Base-by-base conservation (phyloP, 2,329 filamentous ascomycete genomes). In the Penicillium brevicompactum region DNA sequence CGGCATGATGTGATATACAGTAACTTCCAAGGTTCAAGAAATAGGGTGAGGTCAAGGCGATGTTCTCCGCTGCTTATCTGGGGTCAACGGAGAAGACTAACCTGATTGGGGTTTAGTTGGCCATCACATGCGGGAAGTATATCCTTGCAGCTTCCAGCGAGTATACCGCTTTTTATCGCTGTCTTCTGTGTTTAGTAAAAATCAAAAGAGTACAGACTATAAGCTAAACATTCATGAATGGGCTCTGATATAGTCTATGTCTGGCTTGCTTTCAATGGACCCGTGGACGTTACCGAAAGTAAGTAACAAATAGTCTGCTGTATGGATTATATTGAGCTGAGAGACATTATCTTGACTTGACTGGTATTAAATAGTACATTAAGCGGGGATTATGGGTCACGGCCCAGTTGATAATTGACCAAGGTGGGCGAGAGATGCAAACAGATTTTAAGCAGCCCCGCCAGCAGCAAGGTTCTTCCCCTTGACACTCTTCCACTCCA, bases 41-140 rank as follows among this genome's bases (percentile, higher is more conserved):
- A 27, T 6, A 42, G n/a, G 43, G 30, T 45, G 47, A 55, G 46
- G 52, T 51, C 18, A 41, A 46, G 18, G 18, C 41, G 52, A 55
- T 55, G 52, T 55, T 55, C 47, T 55, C 51, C 46, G 51, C 51
- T 22, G 51, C 47, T 55, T 51, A 46, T 51, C 52, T 51, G 47
- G 51, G 52, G 52, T 54, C 27, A n/a, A 45, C 40, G 38, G 21
- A 24, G 41, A 30, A 37, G 34, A 38, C 52, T 55, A 55, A 46
- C 22, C 45, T 47, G n/a, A n/a, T 8, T 54, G 44, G 41, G 52
- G 52, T 42, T 46, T 50, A 47, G 16, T 41, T 16, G 9, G 34
- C 11, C 14, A n/a, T 37, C 34, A 37, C 34, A 37, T 37, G 34
- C 34, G 34, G 34, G 34, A 13, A 37, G 34, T 37, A 37, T 37